A percentile compares a stretch with the other conserved stretches of the same genome.
Conservation (phyloP, 169 alveolate species). For the Plasmodium gonderi region DNA sequence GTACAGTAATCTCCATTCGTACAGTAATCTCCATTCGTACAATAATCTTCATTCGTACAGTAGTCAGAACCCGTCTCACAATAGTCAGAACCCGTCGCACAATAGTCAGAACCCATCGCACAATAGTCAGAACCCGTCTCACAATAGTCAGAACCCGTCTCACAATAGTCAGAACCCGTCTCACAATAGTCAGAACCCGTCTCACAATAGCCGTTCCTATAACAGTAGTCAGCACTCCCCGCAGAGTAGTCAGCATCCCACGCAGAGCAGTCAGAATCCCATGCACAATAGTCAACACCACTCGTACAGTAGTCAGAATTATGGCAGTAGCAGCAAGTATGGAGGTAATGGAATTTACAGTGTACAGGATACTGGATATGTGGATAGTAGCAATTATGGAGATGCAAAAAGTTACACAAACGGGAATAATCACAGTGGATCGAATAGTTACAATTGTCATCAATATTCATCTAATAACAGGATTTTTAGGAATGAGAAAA, state of each 20-base stretch:
- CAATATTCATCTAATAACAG: too few relatives aligned
- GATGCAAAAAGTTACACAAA: not conserved
- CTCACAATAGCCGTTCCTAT: too few relatives aligned
- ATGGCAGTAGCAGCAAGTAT: not conserved
- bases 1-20: not conserved
- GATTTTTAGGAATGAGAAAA: conserved; percentile 8
- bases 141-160: not conserved
- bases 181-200: not conserved
- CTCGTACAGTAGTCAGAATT: not conserved
- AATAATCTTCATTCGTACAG: not conserved
- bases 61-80: too few relatives aligned
- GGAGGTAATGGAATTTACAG: not conserved
- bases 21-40: not conserved
- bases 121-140: not conserved
- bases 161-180: not conserved
- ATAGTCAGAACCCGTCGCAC: not conserved
- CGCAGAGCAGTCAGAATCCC: too few relatives aligned
- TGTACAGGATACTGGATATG: not conserved
- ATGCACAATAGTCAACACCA: not conserved
- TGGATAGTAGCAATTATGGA: not conserved
- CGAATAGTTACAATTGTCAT: not conserved
- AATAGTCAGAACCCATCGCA: not conserved
- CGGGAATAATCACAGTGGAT: not conserved
- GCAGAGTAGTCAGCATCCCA: not conserved
- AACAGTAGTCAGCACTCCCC: not conserved